Percentiles rank a stretch among this genome's conserved stretches.
Evolutionary conservation across 1,284 basidiomycete genomes (phyloP).

Genomic region (Pyrrhoderma noxium): DNA sequence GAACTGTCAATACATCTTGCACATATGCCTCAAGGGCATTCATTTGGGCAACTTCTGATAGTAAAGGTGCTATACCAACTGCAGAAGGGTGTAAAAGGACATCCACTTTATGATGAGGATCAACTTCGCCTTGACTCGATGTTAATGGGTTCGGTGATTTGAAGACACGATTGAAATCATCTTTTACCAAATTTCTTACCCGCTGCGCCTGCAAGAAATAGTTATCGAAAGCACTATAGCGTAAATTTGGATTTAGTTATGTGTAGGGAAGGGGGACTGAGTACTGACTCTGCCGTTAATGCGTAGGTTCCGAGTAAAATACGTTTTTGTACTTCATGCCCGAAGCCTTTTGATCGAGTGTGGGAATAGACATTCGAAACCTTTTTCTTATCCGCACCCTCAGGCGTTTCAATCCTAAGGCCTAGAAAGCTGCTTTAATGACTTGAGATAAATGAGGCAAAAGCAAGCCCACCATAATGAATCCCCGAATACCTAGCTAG

Average conservation of each 20-base stretch:
- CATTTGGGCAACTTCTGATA: slow-evolving; percentile 26
- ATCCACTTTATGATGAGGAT: slow-evolving; percentile 47
- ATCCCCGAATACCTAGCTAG: slow-evolving; percentile 89
- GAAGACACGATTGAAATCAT: slow-evolving; percentile 75
- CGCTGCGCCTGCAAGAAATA: slow-evolving; percentile 91
- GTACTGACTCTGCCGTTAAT: slow-evolving; percentile 78
- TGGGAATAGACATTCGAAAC: slow-evolving; percentile 47
- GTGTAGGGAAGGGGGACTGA: neutral
- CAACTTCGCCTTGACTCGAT: slow-evolving; percentile 5
- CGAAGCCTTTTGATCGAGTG: slow-evolving; percentile 66
- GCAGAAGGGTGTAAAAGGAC: slow-evolving; percentile 83
- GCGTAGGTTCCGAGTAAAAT: slow-evolving; percentile 92
- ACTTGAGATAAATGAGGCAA: neutral
- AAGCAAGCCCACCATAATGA: slow-evolving; percentile 45
- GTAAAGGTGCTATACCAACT: slow-evolving; percentile 66
- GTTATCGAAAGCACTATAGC: slow-evolving; percentile 83
- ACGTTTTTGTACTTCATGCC: slow-evolving; percentile 79
- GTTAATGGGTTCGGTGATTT: slow-evolving; percentile 42
- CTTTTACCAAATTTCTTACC: slow-evolving; percentile 62
- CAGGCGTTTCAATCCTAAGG: slow-evolving; percentile 36
- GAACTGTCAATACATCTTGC: slow-evolving; percentile 90
- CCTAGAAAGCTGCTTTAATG: slow-evolving; percentile 31
- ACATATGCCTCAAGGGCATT: slow-evolving; percentile 56
- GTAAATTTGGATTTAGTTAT: too few relatives aligned
- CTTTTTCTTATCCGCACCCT: slow-evolving; percentile 37